Evolutionary conservation across 2,329 filamentous ascomycete species (phyloP), one percentile per base, ranked within the genome.

Genomic region (Colletotrichum camelliae): DNA sequence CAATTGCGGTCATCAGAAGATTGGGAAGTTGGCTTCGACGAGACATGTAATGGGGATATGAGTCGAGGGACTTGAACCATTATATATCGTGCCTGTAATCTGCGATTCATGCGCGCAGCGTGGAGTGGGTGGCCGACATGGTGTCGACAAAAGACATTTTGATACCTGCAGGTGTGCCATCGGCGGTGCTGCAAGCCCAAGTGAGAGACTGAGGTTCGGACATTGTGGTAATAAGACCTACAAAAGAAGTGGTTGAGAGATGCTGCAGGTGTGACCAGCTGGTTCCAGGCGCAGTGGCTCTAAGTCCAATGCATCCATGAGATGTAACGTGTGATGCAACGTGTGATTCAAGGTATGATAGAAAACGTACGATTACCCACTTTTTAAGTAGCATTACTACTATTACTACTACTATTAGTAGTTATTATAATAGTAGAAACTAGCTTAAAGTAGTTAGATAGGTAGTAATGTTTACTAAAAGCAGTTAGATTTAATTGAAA

Each of bases 211-310:
- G 7, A 39, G 7, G 37, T 8, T 43, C 16, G 37, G 16, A 43
- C 18, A 16, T 16, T 18, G 37, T 43, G 37, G 3, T 18, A 18
- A n/a, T 43, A 24, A 24, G 24, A 24, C 24, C 3, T 24, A 24
- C 24, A 24, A 24, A 4, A 4, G 24, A 4, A 24, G 24, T 24
- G 24, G 24, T 24, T 24, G 24, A 24, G 24, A 24, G 24, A 24
- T 16, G 7, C 35, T 15, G 8, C 37, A 43, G 37, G 16, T 43
- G 37, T 7, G 0, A 18, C 37, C 37, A 43, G 37, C 37, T 43
- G 37, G 16, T 1, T 1, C 4, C 16, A 43, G 37, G 16, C 8
- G 37, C 4, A 18, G 0, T 10, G 5, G 4, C 37, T n/a, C 4
- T 2, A 43, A n/a, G 16, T n/a, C 16, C 4, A n/a, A 4, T 43